Evolutionary conservation across 495 filamentous ascomycete genomes (phyloP).

Genomic region (Saxophila tyrrhenica): DNA sequence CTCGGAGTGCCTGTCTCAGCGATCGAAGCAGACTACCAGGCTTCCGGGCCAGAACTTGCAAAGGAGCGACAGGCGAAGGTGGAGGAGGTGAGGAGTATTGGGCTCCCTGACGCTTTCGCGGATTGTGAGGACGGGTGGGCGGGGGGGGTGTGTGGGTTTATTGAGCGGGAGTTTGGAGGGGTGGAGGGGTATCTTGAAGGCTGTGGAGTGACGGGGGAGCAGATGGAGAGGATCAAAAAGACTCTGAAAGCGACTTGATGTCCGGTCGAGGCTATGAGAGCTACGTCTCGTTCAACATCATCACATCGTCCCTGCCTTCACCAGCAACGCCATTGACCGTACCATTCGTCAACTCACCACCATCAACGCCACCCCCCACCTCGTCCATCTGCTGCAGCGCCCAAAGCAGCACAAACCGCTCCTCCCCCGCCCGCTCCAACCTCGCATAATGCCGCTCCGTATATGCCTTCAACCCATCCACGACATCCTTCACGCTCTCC

Average conservation of each 20-base stretch:
- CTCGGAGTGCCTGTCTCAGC: constrained; percentile 43
- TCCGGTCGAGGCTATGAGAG: not conserved
- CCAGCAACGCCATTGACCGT: not conserved
- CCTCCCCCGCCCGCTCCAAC: constrained; percentile 80
- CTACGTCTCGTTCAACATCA: constrained; percentile 12
- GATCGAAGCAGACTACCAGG: constrained; percentile 53
- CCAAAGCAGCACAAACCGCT: constrained; percentile 89
- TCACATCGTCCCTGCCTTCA: constrained; percentile 1
- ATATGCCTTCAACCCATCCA: constrained; percentile 73
- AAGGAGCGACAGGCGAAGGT: constrained; percentile 51
- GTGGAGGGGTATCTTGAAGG: constrained; percentile 47
- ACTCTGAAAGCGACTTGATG: not conserved
- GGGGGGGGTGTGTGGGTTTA: constrained; percentile 34
- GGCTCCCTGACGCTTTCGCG: constrained; percentile 58
- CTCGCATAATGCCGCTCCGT: constrained; percentile 84
- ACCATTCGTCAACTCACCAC: not conserved
- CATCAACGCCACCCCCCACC: constrained; percentile 23
- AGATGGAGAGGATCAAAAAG: constrained; percentile 19
- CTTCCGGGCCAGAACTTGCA: constrained; percentile 48
- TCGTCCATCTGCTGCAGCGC: constrained; percentile 88
- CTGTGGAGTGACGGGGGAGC: constrained; percentile 42
- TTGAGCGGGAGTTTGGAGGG: constrained; percentile 49
- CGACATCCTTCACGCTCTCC: constrained; percentile 63
- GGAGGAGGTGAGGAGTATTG: constrained; percentile 55
- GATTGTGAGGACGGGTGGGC: constrained; percentile 49